A percentile compares a stretch with the other conserved stretches of the same genome.
Evolutionary conservation across 495 filamentous ascomycete species (phyloP).

Genomic region (Podospora tetraspora): DNA sequence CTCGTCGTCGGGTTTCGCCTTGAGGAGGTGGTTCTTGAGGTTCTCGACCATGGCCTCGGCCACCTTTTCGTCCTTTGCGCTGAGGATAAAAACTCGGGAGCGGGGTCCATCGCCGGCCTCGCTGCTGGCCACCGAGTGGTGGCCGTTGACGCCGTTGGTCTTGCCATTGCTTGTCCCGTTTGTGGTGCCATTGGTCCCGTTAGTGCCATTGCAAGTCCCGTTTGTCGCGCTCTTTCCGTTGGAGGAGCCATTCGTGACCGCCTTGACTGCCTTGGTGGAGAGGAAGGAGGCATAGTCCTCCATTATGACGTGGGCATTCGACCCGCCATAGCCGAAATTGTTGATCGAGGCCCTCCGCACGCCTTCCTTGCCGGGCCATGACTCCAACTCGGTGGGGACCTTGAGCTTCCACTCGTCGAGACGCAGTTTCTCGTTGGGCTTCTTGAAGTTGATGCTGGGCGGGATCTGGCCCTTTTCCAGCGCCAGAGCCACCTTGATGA

Average conservation of each 20-base stretch:
- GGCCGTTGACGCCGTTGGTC: conserved; percentile 7
- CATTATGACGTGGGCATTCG: conserved; percentile 37
- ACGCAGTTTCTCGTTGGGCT: conserved; percentile 37
- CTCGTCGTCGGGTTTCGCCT: conserved; percentile 10
- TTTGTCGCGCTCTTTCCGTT: background rate
- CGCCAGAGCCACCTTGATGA: conserved; percentile 41
- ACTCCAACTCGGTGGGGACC: conserved; percentile 7
- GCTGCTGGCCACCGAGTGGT: conserved; percentile 6
- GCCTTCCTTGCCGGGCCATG: conserved; percentile 11
- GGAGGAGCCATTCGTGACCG: background rate
- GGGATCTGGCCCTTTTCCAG: conserved; percentile 44
- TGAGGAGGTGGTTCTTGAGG: conserved; percentile 18
- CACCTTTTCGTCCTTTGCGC: conserved; percentile 25
- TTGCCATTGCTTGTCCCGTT: conserved; percentile 11
- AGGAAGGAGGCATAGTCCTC: conserved; percentile 25
- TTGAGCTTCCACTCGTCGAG: conserved; percentile 36
- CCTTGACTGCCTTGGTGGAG: background rate
- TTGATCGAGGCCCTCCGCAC: conserved; percentile 27
- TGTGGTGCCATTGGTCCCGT: conserved; percentile 2
- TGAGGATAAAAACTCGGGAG: conserved; percentile 21
- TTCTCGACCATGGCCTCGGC: conserved; percentile 19
- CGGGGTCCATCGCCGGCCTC: background rate
- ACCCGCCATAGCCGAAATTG: conserved; percentile 42
- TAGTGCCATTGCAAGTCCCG: background rate
- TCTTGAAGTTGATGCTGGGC: conserved; percentile 38